Base-by-base conservation (phyloP, 108 stramenopile species). In the Epipyxis sp. region DNA sequence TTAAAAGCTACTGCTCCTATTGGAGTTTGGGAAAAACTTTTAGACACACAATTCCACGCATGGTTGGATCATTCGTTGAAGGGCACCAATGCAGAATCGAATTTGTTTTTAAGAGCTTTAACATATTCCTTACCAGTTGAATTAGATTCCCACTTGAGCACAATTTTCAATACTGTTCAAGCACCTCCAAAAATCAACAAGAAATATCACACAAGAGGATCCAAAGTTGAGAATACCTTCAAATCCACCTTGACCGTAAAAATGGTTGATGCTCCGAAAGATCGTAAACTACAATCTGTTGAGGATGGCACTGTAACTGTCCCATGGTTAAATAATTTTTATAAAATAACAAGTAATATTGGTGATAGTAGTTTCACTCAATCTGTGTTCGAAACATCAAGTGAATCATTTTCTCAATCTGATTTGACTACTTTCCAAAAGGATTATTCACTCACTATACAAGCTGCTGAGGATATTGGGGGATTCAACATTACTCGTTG, bases 301-400 rank as follows among this genome's bases (percentile, higher is more conserved):
- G 46, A 50, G 46, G 46, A n/a, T 57, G 54, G 54, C 54, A 57
- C 25, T 29, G 61, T 65, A 16, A 65, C 61, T 13, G 34, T 37
- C 6, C 6, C 61, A 10, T 65, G 20, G 3, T 65, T 65, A 32
- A 65, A 65, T 32, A 65, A 32, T 37, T 65, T 32, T 37, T 65
- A 65, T 32, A 65, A 65, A 32, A 65, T 65, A 16, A 13, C 61
- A 32, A 65, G 61, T 37, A 65, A 65, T 32, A 65, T 37, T 65
- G 61, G 61, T 32, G 34, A 25, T 37, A 30, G 54, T 25, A 3
- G 1, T 50, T 32, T 54, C 30, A 58, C 25, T 34, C 76, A 76
- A 35, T n/a, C 76, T 2, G 76, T 76, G 29, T 76, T 43, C 76
- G 76, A 76, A 57, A 27, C 76, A 25, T 1, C 0, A 0, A 0